Evolutionary conservation across 108 stramenopile species (phyloP).

Genomic region (Skeletonema tropicum): DNA sequence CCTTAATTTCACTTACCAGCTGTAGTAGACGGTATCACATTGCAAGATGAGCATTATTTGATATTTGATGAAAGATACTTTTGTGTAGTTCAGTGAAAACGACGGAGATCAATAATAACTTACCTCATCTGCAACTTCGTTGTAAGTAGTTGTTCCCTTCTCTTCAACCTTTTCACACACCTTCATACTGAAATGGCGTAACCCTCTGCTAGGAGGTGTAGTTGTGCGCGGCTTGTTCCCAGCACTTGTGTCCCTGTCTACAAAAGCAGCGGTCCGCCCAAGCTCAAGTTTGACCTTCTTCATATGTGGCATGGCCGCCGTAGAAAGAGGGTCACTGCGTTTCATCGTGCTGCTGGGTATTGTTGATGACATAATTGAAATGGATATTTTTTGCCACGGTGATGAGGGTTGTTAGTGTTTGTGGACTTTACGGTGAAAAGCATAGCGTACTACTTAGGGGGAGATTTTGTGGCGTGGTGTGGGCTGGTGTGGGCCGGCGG

Average conservation of each 20-base stretch:
- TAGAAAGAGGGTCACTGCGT: background rate
- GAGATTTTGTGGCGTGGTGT: too few species aligned
- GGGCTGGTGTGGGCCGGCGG: too few species aligned
- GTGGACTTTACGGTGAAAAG: too few species aligned
- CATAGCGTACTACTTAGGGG: too few species aligned
- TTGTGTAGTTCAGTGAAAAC: background rate
- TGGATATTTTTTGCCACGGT: too few species aligned
- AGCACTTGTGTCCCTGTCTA: background rate
- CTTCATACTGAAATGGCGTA: slow-evolving; percentile 93
- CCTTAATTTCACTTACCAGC: slow-evolving; percentile 47
- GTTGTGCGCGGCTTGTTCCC: background rate
- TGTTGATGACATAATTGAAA: background rate
- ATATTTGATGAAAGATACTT: background rate
- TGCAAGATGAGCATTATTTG: too few species aligned
- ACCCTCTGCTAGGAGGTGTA: slow-evolving; percentile 57
- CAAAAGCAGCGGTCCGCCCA: background rate
- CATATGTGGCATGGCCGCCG: background rate
- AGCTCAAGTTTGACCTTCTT: background rate
- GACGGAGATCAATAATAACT: slow-evolving; percentile 16
- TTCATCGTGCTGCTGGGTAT: background rate
- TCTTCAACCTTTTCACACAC: slow-evolving; percentile 94
- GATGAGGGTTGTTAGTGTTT: too few species aligned
- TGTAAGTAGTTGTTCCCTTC: slow-evolving; percentile 92
- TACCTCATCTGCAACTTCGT: slow-evolving; percentile 96
- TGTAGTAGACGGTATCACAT: background rate